Evolutionary conservation across 148 eudicot genomes (phyloP), one percentile per base, ranked within the genome.

Genomic region (Pouteria glomerata): DNA sequence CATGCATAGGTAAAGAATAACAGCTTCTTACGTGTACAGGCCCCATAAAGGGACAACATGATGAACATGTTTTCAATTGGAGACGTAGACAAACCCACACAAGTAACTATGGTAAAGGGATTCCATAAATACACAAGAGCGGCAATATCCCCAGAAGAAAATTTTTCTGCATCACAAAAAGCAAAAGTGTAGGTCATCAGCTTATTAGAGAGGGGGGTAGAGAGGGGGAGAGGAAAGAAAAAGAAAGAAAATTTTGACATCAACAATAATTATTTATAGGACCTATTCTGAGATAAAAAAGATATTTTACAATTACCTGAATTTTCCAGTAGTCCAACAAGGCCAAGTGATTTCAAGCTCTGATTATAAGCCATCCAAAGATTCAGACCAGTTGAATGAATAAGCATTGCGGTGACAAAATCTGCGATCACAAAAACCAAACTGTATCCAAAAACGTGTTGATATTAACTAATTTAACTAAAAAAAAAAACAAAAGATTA

Each of bases 341-440:
- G 85, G 61, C 87, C 86, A 30, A 95, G 79, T 63, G 86, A 78
- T 76, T 83, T 81, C 79, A 88, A 83, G 73, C 73, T 87, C 71
- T 66, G 82, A 68, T 66, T 57, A 73, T 85, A 85, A 48, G 85
- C 78, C 72, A 80, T 75, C 64, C 86, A 89, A 78, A 95, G 93
- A 72, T 45, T 80, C 45, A 74, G 73, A 67, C 98, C 97, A 77
- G 80, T 82, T 64, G 89, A 85, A 81, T 93, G 90, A 75, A 95
- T 87, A 79, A 91, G 92, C 77, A 95, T 68, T 65, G 98, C 97
- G 79, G 89, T 67, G 63, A 87, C 42, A 70, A 91, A 78, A 86
- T 95, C 98, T 95, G 98, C 97, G 76, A 89, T 68, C 79, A 95
- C 98, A 88, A 86, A 95, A 72, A 90, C 90, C 82, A 89, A 85